Percentiles rank a stretch among this genome's conserved stretches.
These are phyloP conservation scores for Dillenia turbinata DNA, from an alignment of 164 flowering plant genomes.

Conservation along the genomic window DNA sequence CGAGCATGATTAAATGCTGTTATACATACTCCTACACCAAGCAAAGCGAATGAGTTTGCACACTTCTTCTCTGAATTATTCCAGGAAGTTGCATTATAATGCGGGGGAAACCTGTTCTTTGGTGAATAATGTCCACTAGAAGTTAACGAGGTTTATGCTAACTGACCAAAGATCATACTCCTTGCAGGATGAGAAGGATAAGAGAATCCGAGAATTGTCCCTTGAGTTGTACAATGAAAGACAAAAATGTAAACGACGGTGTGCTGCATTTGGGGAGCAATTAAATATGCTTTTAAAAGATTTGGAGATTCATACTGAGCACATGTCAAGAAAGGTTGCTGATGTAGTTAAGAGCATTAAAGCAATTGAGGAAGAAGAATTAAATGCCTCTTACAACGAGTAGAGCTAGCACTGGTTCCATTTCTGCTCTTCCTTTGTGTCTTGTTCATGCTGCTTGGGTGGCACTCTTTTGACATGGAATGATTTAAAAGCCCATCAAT, in stretches of 20 bases:
- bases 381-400: neutral
- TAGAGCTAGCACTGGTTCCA: slow-evolving; percentile 5
- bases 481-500: too few species aligned
- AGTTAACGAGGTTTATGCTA: too few species aligned
- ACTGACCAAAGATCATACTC: too few species aligned
- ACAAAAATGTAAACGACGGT: slow-evolving; percentile 14
- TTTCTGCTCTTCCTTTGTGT: slow-evolving; percentile 1
- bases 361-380: slow-evolving; percentile 23
- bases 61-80: too few species aligned
- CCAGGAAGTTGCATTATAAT: too few species aligned
- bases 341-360: slow-evolving; percentile 18
- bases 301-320: slow-evolving; percentile 30
- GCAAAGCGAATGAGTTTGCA: too few species aligned
- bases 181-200: slow-evolving; percentile 36
- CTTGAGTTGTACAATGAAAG: slow-evolving; percentile 20
- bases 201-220: slow-evolving; percentile 30
- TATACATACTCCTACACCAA: too few species aligned
- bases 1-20: too few species aligned
- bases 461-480: too few species aligned
- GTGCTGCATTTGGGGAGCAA: slow-evolving; percentile 33
- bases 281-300: slow-evolving; percentile 27
- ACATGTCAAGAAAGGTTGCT: slow-evolving; percentile 22
- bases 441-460: too few species aligned
- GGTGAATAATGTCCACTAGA: too few species aligned
- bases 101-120: too few species aligned